Evolutionary conservation across 768 basidiomycete genomes (phyloP).

Genomic region (Pisolithus marmoratus): DNA sequence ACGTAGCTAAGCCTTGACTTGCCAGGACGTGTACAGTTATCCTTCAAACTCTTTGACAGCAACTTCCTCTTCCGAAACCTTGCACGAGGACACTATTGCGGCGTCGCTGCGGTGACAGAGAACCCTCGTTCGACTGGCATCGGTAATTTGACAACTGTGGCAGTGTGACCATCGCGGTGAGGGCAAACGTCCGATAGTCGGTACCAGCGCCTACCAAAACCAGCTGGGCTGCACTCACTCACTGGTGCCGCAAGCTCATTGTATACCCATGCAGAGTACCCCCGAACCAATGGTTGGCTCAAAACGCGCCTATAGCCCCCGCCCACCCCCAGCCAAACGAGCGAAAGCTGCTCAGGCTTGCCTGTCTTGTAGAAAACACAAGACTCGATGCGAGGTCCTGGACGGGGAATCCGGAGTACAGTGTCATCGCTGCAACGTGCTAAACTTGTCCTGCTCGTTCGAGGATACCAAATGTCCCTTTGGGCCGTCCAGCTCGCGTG

Average conservation of each 20-base stretch:
- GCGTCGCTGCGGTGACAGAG: too few relatives aligned
- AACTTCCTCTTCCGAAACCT: too few relatives aligned
- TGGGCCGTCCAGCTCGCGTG: conserved; percentile 8
- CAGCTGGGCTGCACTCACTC: too few relatives aligned
- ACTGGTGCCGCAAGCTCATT: neutral
- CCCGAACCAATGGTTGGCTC: conserved; percentile 19
- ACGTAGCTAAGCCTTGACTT: too few relatives aligned
- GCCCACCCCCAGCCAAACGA: conserved; percentile 29
- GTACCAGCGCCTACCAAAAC: too few relatives aligned
- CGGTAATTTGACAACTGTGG: too few relatives aligned
- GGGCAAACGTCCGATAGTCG: too few relatives aligned
- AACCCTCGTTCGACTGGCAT: too few relatives aligned
- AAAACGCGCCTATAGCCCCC: conserved; percentile 29
- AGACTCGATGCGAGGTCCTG: conserved; percentile 47
- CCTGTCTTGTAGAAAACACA: conserved; percentile 41
- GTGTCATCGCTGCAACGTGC: conserved; percentile 48
- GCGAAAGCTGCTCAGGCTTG: conserved; percentile 42
- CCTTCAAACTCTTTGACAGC: too few relatives aligned
- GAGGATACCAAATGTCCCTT: conserved; percentile 25
- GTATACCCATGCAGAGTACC: neutral
- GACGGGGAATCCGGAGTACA: conserved; percentile 34
- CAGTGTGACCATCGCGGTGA: too few relatives aligned
- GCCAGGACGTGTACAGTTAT: too few relatives aligned
- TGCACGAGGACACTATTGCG: too few relatives aligned
- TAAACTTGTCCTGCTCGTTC: conserved; percentile 42